phyloP scores from a whole-genome alignment of 345 rosid species.

The Camelina laxa region DNA sequence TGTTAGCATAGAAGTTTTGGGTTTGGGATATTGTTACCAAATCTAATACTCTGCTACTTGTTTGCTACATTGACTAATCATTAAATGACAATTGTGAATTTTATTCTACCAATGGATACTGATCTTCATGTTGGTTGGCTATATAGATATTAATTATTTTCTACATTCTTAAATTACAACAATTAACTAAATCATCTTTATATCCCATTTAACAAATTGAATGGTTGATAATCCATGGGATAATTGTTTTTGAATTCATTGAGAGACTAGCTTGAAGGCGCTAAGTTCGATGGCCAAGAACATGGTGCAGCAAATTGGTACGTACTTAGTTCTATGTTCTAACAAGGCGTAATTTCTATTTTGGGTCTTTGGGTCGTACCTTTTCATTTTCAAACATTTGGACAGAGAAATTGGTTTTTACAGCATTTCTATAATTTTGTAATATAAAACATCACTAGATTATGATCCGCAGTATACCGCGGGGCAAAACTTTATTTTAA shows the following conservation, averaged over 20 bases:
- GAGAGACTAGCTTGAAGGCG: background rate
- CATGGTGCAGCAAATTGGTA: too few species aligned
- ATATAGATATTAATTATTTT: background rate
- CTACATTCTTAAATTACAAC: background rate
- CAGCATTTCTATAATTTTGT: background rate
- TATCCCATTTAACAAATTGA: too few species aligned
- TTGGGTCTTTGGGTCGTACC: background rate
- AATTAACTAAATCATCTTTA: too few species aligned
- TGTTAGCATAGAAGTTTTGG: background rate
- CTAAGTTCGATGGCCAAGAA: background rate
- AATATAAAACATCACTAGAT: too few species aligned
- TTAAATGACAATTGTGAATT: background rate
- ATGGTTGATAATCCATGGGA: background rate
- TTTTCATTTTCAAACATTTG: background rate
- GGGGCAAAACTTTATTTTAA: too few species aligned
- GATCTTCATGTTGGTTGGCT: background rate
- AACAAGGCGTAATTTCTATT: background rate
- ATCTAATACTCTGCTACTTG: background rate
- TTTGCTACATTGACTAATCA: background rate
- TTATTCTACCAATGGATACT: background rate
- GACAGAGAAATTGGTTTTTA: background rate
- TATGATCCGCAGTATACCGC: too few species aligned
- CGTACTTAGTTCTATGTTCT: background rate
- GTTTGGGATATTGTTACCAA: background rate
- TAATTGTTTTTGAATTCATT: background rate